These are phyloP conservation scores for Urochloa ruziziensis DNA, from an alignment of 176 grass and related monocot species.

Conservation along the genomic window DNA sequence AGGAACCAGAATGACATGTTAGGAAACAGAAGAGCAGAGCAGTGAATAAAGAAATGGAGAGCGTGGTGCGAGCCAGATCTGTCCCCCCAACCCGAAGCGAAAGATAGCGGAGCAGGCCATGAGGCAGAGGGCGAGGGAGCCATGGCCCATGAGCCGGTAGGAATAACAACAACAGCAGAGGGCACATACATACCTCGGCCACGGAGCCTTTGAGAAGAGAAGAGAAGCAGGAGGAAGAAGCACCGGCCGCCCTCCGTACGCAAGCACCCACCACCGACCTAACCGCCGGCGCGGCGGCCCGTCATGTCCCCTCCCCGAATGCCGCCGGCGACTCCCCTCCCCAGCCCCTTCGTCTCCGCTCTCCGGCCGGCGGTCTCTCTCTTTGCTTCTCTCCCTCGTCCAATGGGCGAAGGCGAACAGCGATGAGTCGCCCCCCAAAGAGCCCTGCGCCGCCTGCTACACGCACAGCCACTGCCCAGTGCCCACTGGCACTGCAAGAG, in stretches of 20 bases:
- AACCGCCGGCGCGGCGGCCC: slow-evolving; percentile 2
- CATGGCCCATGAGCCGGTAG: not conserved
- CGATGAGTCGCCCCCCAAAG: no score
- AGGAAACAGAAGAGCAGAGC: not conserved
- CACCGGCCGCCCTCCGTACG: not conserved
- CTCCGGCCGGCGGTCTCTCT: no score
- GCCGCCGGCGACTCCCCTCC: not conserved
- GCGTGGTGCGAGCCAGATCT: slow-evolving; percentile 22
- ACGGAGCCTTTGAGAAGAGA: not conserved
- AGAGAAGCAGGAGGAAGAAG: not conserved
- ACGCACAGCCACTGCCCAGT: no score
- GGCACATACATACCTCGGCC: not conserved
- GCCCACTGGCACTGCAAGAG: not conserved
- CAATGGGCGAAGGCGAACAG: not conserved
- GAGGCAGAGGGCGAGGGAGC: not conserved
- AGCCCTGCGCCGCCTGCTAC: not conserved
- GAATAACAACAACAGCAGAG: not conserved
- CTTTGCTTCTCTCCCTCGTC: not conserved
- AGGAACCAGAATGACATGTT: not conserved
- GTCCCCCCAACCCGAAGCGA: not conserved
- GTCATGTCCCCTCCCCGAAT: not conserved
- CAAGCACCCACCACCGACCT: not conserved
- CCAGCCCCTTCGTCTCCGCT: no score
- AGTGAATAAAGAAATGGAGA: not conserved
- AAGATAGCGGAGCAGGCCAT: not conserved